phyloP scores from a whole-genome alignment of 164 flowering plant species.

The Aristolochia californica region DNA sequence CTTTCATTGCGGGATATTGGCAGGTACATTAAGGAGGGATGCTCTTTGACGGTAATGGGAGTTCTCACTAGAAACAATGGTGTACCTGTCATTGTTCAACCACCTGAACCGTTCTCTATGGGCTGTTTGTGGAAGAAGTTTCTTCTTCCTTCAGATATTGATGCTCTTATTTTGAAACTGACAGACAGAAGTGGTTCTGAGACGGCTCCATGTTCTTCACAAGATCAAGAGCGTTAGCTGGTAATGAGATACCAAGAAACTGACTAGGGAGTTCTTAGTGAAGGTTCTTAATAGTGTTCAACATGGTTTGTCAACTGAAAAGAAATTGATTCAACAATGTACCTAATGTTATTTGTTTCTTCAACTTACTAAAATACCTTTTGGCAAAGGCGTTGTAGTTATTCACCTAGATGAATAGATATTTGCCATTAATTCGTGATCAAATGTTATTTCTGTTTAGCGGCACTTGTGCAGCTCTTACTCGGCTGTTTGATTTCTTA shows the following conservation, averaged over 20 bases:
- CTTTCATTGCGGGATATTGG: neutral
- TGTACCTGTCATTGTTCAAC: slow-evolving; percentile 37
- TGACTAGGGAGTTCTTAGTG: neutral
- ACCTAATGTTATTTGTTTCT: no score
- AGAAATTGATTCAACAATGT: no score
- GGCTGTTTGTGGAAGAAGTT: slow-evolving; percentile 47
- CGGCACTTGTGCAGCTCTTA: no score
- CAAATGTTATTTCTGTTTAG: no score
- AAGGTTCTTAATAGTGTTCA: neutral
- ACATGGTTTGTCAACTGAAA: no score
- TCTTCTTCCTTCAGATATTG: slow-evolving; percentile 42
- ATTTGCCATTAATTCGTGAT: no score
- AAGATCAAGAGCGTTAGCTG: neutral
- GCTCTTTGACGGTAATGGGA: slow-evolving; percentile 39
- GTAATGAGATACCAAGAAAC: slow-evolving; percentile 1
- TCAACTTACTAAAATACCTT: no score
- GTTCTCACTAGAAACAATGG: slow-evolving; percentile 30
- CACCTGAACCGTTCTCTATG: slow-evolving; percentile 41
- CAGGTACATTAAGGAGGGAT: slow-evolving; percentile 60
- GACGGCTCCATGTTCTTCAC: slow-evolving; percentile 1
- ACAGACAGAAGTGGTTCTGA: slow-evolving; percentile 8
- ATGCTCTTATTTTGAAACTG: slow-evolving; percentile 36
- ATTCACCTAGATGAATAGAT: no score
- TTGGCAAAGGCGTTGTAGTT: no score
- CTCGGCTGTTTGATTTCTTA: no score